Percentiles rank a stretch among this genome's conserved stretches.
Evolutionary conservation across 2,329 filamentous ascomycete species (phyloP).

Genomic region (Fusarium verrucosum): DNA sequence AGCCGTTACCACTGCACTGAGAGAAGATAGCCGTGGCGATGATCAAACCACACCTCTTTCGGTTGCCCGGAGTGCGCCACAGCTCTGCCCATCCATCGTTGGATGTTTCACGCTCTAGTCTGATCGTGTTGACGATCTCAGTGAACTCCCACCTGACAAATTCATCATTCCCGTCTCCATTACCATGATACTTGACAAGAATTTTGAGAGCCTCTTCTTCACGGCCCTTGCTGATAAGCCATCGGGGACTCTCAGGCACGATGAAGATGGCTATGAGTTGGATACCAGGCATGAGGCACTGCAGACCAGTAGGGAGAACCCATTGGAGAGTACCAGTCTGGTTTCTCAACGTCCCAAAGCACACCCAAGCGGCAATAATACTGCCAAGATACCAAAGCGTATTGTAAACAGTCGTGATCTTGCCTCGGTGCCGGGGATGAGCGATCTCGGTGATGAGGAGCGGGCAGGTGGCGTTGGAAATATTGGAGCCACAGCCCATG

Average conservation of each 20-base stretch:
- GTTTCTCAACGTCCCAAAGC: constrained; percentile 32
- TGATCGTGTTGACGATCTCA: constrained; percentile 34
- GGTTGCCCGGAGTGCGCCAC: constrained; percentile 35
- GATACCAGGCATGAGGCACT: constrained; percentile 38
- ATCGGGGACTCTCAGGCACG: constrained; percentile 36
- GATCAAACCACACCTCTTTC: constrained; percentile 36
- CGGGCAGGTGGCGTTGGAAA: constrained; percentile 39
- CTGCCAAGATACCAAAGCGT: constrained; percentile 40
- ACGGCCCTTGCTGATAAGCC: constrained; percentile 36
- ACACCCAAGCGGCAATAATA: constrained; percentile 37
- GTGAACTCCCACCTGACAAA: constrained; percentile 36
- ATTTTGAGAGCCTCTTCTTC: constrained; percentile 35
- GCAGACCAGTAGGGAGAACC: constrained; percentile 34
- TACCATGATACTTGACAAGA: constrained; percentile 39
- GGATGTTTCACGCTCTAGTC: constrained; percentile 27
- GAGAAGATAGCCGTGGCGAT: constrained; percentile 39
- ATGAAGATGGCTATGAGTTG: constrained; percentile 35
- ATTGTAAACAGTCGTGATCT: constrained; percentile 40
- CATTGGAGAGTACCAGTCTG: constrained; percentile 33
- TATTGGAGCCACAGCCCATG: constrained; percentile 40
- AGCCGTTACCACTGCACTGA: constrained; percentile 39
- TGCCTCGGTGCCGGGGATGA: constrained; percentile 36
- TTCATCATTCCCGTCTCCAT: constrained; percentile 20
- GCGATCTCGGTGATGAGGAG: constrained; percentile 40
- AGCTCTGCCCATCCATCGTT: constrained; percentile 32